Evolutionary conservation across 176 grass and related monocot species (phyloP).

Genomic region (Thinopyrum elongatum): DNA sequence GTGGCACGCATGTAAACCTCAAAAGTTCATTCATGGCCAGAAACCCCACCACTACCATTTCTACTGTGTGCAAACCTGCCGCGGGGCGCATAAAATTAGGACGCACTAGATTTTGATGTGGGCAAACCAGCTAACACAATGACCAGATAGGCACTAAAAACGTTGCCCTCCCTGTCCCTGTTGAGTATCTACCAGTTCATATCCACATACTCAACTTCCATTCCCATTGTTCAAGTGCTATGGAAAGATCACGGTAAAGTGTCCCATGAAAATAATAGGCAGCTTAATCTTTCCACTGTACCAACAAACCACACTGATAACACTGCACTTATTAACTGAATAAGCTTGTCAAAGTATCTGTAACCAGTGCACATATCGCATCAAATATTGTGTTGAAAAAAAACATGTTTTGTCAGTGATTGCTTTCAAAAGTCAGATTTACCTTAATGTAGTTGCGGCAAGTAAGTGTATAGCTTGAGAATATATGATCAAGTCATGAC

Average conservation of each 20-base stretch:
- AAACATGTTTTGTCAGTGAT: conserved; percentile 16
- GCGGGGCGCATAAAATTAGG: conserved; percentile 32
- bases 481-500: conserved; percentile 12
- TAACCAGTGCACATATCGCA: background rate
- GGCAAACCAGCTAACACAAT: conserved; percentile 39
- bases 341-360: background rate
- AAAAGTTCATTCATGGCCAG: conserved; percentile 31
- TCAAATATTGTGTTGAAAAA: conserved; percentile 1
- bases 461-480: conserved; percentile 9
- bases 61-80: conserved; percentile 24
- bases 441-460: background rate
- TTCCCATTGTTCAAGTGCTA: conserved; percentile 19
- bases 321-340: conserved; percentile 1
- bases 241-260: conserved; percentile 11
- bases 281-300: background rate
- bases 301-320: background rate
- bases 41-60: conserved; percentile 32
- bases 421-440: background rate
- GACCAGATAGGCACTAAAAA: conserved; percentile 31
- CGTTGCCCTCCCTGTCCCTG: background rate
- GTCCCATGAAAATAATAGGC: background rate
- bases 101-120: conserved; percentile 24
- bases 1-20: conserved; percentile 42
- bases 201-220: conserved; percentile 25
- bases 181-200: conserved; percentile 23